Conservation (phyloP, 2,329 filamentous ascomycete genomes). For the Ceratocystis cubensis region DNA sequence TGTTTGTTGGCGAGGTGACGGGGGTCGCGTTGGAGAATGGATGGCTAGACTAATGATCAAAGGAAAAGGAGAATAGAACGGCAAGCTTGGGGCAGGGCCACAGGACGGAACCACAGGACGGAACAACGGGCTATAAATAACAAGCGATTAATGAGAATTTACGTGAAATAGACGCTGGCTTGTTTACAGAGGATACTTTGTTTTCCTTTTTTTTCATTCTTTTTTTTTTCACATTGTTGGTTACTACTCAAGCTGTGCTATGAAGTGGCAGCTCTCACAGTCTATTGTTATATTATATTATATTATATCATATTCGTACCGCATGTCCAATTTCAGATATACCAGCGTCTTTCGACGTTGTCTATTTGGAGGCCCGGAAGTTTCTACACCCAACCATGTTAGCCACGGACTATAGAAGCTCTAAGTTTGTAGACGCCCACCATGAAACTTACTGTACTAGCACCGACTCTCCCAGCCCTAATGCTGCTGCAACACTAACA, state of each 20-base stretch:
- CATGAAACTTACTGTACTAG: slow-evolving; percentile 17
- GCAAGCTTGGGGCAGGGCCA: not conserved
- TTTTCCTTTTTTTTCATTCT: no score
- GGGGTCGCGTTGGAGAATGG: not conserved
- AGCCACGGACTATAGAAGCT: not conserved
- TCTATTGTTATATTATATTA: not conserved
- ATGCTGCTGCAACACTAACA: slow-evolving; percentile 4
- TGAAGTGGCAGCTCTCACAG: not conserved
- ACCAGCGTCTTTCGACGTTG: no score
- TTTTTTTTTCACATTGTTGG: no score
- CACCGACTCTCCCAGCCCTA: slow-evolving; percentile 16
- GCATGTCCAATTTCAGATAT: not conserved
- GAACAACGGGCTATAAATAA: not conserved
- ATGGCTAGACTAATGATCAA: no score
- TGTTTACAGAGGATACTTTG: not conserved
- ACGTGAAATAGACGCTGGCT: not conserved
- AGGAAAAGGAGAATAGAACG: not conserved
- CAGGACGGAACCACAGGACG: not conserved
- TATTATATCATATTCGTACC: not conserved
- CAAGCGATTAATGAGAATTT: no score
- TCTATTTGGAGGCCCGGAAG: not conserved
- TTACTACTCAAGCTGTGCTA: no score
- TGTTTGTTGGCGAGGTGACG: not conserved
- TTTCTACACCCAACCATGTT: not conserved
- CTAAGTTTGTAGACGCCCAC: not conserved